Evolutionary conservation across 2,329 filamentous ascomycete species (phyloP).

Genomic region (Karstenula rhodostoma): DNA sequence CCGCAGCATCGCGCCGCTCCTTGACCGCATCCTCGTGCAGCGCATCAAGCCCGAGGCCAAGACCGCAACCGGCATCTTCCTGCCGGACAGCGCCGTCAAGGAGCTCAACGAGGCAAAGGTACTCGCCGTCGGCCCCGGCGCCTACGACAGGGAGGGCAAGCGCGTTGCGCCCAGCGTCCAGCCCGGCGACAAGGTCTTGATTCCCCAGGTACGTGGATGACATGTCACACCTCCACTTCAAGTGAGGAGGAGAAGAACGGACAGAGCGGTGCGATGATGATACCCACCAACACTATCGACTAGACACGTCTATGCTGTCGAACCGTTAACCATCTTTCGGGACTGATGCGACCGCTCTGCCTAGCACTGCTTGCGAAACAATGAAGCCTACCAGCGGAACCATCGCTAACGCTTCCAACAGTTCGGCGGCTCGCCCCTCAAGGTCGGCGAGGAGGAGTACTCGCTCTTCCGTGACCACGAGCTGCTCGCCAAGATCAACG

Average conservation of each 20-base stretch:
- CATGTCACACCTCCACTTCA: too few species aligned
- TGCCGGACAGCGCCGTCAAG: constrained; percentile 96
- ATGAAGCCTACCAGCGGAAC: background rate
- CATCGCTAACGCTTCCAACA: constrained; percentile 49
- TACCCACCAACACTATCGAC: constrained; percentile 83
- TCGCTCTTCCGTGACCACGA: constrained; percentile 96
- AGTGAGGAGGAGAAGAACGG: background rate
- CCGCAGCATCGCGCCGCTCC: constrained; percentile 91
- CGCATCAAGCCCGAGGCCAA: constrained; percentile 96
- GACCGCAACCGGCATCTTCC: constrained; percentile 96
- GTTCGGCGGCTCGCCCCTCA: constrained; percentile 94
- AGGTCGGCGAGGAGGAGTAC: constrained; percentile 97
- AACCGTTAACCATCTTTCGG: constrained; percentile 99
- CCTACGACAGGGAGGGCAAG: constrained; percentile 87
- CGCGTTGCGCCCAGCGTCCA: constrained; percentile 82
- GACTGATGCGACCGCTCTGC: constrained; percentile 71
- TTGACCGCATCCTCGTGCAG: constrained; percentile 98
- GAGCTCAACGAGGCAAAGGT: constrained; percentile 98
- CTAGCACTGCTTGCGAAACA: background rate
- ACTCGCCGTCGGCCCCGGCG: constrained; percentile 90
- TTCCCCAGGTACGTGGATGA: constrained; percentile 88
- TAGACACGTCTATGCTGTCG: constrained; percentile 99
- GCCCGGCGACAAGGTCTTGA: constrained; percentile 90
- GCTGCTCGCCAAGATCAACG: constrained; percentile 99
- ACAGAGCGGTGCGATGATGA: constrained; percentile 73